Evolutionary conservation across 306 rosid species (phyloP), one percentile per base, ranked within the genome.

Genomic region (Fragaria ananassa): DNA sequence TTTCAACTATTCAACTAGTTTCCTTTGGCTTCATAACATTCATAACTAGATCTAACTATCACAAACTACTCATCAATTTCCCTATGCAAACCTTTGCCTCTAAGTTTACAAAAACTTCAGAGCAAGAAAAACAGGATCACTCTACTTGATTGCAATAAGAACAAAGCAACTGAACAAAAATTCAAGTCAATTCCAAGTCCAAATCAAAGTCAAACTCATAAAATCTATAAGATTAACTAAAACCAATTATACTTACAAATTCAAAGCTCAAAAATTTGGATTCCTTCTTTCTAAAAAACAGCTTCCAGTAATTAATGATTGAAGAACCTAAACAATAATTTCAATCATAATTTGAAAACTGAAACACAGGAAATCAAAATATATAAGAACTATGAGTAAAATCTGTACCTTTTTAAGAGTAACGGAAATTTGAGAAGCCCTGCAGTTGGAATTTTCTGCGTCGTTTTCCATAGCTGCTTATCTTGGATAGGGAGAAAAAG

Each of bases 201-300:
- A 74, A 18, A 60, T 74, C 50, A 27, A 57, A 73, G 42, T 10
- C 63, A 51, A 71, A 23, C 46, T 57, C 68, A 73, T 21, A 57
- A 34, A 63, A 73, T 10, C 17, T 8, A 19, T 39, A 58, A 27
- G 68, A 73, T 15, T 21, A 45, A 11, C 49, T n/a, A 25, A 9
- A 57, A 56, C 23, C 5, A 31, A 2, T 17, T 15, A 15, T 14
- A 10, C 42, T 37, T 25, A 6, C 25, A 73, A 25, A 17, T 58
- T 29, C 45, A 58, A 6, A 44, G 47, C 45, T 18, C 69, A 23
- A 45, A 27, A 42, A 9, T 10, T 60, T 18, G 45, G 19, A 21
- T 41, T 73, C 56, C 4, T 53, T 23, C 66, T 41, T 56, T 25
- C 44, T 12, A n/a, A 56, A 8, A 14, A 37, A 72, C 4, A 6